Conservation (phyloP, 257 asterid species). For the Scutellaria barbata region DNA sequence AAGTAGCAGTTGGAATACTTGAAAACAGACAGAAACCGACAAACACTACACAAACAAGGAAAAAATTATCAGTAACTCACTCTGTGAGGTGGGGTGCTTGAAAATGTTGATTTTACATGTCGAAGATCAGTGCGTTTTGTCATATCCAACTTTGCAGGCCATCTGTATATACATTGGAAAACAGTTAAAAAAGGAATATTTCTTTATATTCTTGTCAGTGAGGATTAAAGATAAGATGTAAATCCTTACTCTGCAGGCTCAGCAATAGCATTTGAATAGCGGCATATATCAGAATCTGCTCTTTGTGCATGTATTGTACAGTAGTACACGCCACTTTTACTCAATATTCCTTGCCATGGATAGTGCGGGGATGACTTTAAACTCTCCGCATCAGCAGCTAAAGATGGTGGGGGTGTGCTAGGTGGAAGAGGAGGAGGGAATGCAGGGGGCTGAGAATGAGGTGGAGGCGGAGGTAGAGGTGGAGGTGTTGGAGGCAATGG, state of each 20-base stretch:
- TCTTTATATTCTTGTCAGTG: neutral
- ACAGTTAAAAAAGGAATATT: constrained; percentile 9
- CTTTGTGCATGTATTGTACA: constrained; percentile 76
- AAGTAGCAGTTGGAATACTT: constrained; percentile 11
- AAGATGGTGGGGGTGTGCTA: constrained; percentile 63
- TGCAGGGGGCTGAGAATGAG: constrained; percentile 64
- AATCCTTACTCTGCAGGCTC: constrained; percentile 84
- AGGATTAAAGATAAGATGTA: constrained; percentile 35
- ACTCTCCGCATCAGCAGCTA: constrained; percentile 48
- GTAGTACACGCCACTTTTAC: constrained; percentile 87
- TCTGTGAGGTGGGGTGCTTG: constrained; percentile 71
- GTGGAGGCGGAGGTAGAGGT: constrained; percentile 58
- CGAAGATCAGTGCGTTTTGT: constrained; percentile 87
- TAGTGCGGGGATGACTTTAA: constrained; percentile 38
- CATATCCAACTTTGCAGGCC: constrained; percentile 94
- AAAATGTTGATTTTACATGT: constrained; percentile 78
- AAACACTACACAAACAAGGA: neutral
- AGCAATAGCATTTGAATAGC: constrained; percentile 63
- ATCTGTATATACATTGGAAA: constrained; percentile 64
- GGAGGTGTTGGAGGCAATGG: constrained; percentile 69
- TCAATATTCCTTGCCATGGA: constrained; percentile 87
- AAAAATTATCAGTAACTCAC: constrained; percentile 51
- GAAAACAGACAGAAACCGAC: neutral
- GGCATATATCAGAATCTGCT: constrained; percentile 83
- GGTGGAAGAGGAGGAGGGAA: constrained; percentile 63